Evolutionary conservation across 2,329 filamentous ascomycete genomes (phyloP).

Genomic region (Talaromyces amestolkiae): DNA sequence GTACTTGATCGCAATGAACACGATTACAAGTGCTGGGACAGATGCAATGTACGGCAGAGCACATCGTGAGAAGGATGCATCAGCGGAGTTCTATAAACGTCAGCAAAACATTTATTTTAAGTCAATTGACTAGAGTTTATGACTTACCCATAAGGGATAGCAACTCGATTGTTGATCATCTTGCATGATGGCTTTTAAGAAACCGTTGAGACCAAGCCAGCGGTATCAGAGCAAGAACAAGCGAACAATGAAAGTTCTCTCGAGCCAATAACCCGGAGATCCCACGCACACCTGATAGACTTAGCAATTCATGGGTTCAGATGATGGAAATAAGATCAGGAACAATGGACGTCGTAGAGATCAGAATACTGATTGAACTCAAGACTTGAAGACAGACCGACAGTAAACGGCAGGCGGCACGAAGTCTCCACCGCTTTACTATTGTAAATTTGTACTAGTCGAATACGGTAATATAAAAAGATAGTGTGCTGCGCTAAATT

Average conservation of each 20-base stretch:
- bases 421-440: too few species aligned
- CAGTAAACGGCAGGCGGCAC: not conserved
- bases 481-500: not conserved
- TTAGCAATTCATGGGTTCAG: not conserved
- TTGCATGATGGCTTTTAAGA: constrained; percentile 4
- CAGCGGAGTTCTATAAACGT: constrained; percentile 35
- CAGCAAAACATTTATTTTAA: not conserved
- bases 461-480: not conserved
- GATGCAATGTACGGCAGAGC: constrained; percentile 35
- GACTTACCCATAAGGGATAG: constrained; percentile 21
- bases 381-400: not conserved
- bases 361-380: too few species aligned
- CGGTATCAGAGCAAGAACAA: not conserved
- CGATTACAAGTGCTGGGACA: constrained; percentile 29
- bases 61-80: constrained; percentile 37
- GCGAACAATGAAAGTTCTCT: not conserved
- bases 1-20: constrained; percentile 30
- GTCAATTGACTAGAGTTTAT: not conserved
- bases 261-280: not conserved
- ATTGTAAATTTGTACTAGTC: not conserved
- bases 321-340: not conserved
- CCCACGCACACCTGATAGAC: not conserved
- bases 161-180: constrained; percentile 10
- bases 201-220: not conserved
- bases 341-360: not conserved